Evolutionary conservation across 2,329 filamentous ascomycete genomes (phyloP).

Genomic region (Fusarium protoensiforme): DNA sequence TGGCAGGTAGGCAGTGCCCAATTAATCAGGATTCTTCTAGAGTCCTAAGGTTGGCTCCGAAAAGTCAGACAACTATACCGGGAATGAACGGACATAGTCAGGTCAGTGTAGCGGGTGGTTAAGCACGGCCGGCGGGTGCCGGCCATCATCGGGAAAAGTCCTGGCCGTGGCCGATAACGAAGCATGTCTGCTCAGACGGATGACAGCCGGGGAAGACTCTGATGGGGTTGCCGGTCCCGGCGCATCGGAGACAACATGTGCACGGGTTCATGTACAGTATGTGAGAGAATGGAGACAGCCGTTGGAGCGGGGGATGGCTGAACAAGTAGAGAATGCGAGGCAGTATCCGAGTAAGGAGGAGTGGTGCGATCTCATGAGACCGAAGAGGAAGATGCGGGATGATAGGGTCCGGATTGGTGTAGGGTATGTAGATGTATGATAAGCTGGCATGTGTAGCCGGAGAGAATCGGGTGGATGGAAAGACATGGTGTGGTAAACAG

Average conservation of each 20-base stretch:
- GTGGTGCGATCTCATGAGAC: conserved; percentile 9
- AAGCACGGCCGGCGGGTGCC: neutral
- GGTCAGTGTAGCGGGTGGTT: neutral
- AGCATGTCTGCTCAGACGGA: neutral
- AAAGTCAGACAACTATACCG: neutral
- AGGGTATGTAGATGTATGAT: conserved; percentile 22
- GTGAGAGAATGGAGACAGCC: conserved; percentile 8
- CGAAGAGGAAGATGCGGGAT: neutral
- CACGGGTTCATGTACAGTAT: conserved; percentile 3
- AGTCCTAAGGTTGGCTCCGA: neutral
- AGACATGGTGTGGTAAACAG: conserved; percentile 10
- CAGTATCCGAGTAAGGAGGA: neutral
- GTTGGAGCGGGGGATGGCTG: neutral
- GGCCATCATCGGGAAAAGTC: neutral
- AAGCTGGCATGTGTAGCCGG: conserved; percentile 28
- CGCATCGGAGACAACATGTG: neutral
- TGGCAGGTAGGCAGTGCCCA: neutral
- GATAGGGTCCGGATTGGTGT: conserved; percentile 4
- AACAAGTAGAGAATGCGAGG: neutral
- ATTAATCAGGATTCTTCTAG: neutral
- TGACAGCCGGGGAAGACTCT: conserved; percentile 12
- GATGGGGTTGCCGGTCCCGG: conserved; percentile 2
- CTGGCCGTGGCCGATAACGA: neutral
- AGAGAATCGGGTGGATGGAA: conserved; percentile 35
- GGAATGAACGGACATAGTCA: neutral